A percentile compares a stretch with the other conserved stretches of the same genome.
phyloP scores from a whole-genome alignment of 768 basidiomycete genomes.

The Sarcodon aspratus region DNA sequence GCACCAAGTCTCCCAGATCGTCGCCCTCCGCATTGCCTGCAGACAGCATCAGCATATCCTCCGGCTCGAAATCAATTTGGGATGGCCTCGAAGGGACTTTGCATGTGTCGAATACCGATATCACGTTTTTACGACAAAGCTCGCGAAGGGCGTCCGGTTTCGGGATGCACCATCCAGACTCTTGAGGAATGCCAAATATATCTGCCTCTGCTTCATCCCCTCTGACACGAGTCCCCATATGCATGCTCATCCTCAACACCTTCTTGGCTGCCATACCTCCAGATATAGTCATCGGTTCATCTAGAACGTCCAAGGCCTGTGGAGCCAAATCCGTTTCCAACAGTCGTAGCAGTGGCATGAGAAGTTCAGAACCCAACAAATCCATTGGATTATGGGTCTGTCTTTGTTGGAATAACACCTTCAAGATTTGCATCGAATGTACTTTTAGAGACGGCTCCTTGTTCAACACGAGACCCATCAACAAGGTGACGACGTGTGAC shows the following conservation, averaged over 20 bases:
- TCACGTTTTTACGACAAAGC: conserved; percentile 64
- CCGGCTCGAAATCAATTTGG: conserved; percentile 63
- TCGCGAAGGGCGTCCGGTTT: conserved; percentile 49
- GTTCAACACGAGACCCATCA: conserved; percentile 84
- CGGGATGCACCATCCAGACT: conserved; percentile 83
- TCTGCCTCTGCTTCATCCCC: conserved; percentile 48
- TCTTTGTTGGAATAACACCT: conserved; percentile 78
- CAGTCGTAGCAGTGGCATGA: conserved; percentile 84
- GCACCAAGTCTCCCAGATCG: conserved; percentile 69
- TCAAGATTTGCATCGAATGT: conserved; percentile 79
- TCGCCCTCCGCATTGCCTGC: conserved; percentile 26
- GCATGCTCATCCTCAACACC: conserved; percentile 89
- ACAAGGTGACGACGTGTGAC: conserved; percentile 72
- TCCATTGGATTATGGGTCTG: conserved; percentile 69
- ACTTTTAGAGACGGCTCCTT: conserved; percentile 70
- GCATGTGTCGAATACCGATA: conserved; percentile 81
- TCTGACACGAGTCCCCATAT: conserved; percentile 28
- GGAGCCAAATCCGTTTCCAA: conserved; percentile 80
- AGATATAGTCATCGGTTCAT: conserved; percentile 76
- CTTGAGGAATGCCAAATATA: conserved; percentile 73
- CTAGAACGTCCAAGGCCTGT: conserved; percentile 86
- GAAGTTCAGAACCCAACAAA: conserved; percentile 69
- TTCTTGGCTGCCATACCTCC: conserved; percentile 72
- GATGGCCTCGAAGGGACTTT: conserved; percentile 59
- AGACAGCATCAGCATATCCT: conserved; percentile 28